Conservation (phyloP, 2,329 filamentous ascomycete genomes). For the Neoscytalidium dimidiatum region DNA sequence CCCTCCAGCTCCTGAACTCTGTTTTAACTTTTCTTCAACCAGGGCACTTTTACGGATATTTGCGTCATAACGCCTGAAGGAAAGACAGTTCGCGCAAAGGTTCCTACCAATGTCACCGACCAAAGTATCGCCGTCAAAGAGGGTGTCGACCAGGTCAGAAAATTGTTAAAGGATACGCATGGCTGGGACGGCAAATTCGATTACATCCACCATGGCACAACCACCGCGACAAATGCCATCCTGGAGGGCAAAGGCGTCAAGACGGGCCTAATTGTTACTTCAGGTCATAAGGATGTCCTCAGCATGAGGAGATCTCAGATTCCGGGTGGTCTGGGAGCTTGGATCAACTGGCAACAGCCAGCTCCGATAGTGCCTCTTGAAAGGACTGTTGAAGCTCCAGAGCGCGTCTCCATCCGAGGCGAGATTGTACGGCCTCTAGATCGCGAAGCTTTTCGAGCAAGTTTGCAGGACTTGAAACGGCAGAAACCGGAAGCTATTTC, state of each 20-base stretch:
- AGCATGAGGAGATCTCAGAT: conserved; percentile 51
- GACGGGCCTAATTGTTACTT: conserved; percentile 50
- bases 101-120: conserved; percentile 47
- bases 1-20: background rate
- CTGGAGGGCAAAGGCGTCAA: conserved; percentile 53
- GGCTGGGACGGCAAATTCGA: conserved; percentile 49
- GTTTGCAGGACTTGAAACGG: conserved; percentile 40
- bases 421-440: conserved; percentile 44
- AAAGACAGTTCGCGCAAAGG: conserved; percentile 48
- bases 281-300: conserved; percentile 53
- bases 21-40: conserved; percentile 26
- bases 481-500: conserved; percentile 49
- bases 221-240: conserved; percentile 53
- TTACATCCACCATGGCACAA: conserved; percentile 54
- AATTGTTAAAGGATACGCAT: conserved; percentile 40
- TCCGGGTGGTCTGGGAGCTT: conserved; percentile 53
- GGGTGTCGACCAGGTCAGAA: conserved; percentile 46
- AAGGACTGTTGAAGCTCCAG: conserved; percentile 47
- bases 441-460: conserved; percentile 38
- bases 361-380: conserved; percentile 53
- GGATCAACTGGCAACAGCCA: conserved; percentile 51
- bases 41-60: conserved; percentile 51
- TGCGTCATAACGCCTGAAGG: conserved; percentile 50
- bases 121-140: conserved; percentile 52
- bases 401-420: conserved; percentile 48